phyloP scores from a whole-genome alignment of 2,329 filamentous ascomycete species.

The Aspergillus sp. region DNA sequence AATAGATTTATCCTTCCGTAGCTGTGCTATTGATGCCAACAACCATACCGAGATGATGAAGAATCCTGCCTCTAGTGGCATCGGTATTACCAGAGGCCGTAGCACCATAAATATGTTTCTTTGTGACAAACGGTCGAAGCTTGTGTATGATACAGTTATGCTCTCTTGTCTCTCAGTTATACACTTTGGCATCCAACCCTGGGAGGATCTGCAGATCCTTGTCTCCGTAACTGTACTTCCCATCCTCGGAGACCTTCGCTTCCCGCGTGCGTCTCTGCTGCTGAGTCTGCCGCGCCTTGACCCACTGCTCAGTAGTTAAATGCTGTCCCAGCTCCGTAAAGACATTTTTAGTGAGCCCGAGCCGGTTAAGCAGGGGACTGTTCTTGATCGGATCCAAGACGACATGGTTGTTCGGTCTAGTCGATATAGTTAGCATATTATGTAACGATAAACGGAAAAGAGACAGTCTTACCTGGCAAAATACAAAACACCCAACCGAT shows the following conservation, averaged over 20 bases:
- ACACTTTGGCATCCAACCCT: conserved; percentile 43
- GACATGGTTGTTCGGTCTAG: conserved; percentile 46
- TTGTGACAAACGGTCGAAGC: too few relatives aligned
- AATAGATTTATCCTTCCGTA: too few relatives aligned
- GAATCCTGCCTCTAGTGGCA: too few relatives aligned
- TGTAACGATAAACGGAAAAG: too few relatives aligned
- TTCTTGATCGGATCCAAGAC: conserved; percentile 41
- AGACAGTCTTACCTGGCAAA: conserved; percentile 48
- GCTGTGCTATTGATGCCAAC: too few relatives aligned
- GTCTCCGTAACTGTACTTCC: conserved; percentile 37
- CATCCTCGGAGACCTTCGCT: conserved; percentile 38
- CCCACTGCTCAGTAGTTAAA: conserved; percentile 45
- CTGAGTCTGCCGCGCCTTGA: conserved; percentile 44
- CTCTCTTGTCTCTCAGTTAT: conserved; percentile 28
- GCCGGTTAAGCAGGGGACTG: conserved; percentile 39
- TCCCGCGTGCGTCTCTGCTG: conserved; percentile 42
- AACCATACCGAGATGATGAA: too few relatives aligned
- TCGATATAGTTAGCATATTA: not conserved
- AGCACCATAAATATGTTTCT: too few relatives aligned
- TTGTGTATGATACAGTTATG: too few relatives aligned
- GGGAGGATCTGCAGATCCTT: conserved; percentile 48
- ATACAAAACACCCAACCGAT: conserved; percentile 48
- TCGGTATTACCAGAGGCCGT: too few relatives aligned
- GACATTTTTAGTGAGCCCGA: conserved; percentile 40
- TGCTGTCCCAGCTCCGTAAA: conserved; percentile 46